Base-by-base conservation (phyloP, 345 rosid genomes). In the Hibiscus trionum region DNA sequence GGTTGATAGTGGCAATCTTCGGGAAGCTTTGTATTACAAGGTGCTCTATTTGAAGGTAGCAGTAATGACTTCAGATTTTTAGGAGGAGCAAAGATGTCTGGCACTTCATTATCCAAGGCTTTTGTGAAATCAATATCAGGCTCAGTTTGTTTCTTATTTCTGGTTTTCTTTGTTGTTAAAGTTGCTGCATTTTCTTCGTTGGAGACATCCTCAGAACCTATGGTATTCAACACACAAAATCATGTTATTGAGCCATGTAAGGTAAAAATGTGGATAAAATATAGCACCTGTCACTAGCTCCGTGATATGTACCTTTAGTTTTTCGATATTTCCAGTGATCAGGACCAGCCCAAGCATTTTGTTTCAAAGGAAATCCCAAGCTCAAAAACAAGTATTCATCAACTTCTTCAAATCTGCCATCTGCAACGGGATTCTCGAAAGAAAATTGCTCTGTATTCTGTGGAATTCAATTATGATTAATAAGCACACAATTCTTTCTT, bases 1-100 rank as follows among this genome's bases (percentile, higher is more conserved):
- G 97, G 99, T 79, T 90, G 97, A 79, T 89, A 95, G 80, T 95
- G 99, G 75, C 97, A 90, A 86, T 95, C 97, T 85, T 92, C 97
- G n/a, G 99, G 98, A 63, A 95, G 85, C 73, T 73, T 88, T 58
- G 88, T 86, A 61, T 77, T 87, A 76, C 86, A 79, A 58, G 86
- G 85, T 69, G 79, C 63, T 86, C 91, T 82, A 76, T 71, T 95
- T 74, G 88, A 88, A 73, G 97, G 92, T 68, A 95, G 82, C 73
- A 90, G 84, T 69, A 95, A 70, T 21, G 91, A 76, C 78, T 87
- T 95, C 1, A 86, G 84, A 82, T 89, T 90, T 88, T 87, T 92
- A 12, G 99, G 97, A 77, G 92, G 93, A 44, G 82, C 84, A 80
- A 88, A 92, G 46, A 88, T 78, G 77, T 88, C 88, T 21, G 84